Conservation (phyloP, 345 rosid genomes). For the Camelina hispida region DNA sequence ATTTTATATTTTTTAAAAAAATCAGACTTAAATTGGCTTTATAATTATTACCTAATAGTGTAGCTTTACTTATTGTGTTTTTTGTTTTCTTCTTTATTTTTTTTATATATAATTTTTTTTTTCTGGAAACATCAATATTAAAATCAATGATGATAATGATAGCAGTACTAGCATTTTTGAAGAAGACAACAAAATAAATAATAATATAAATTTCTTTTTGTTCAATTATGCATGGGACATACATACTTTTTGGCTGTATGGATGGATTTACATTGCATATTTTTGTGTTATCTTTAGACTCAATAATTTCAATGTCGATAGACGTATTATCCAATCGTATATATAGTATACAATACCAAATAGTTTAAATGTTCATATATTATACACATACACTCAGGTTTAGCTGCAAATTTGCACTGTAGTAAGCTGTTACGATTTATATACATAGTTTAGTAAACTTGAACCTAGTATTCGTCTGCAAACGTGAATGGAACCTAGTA, state of each 20-base stretch:
- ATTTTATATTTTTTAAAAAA: neutral
- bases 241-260: constrained; percentile 35
- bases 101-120: neutral
- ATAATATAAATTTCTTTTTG: constrained; percentile 36
- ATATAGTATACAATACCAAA: neutral
- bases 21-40: constrained; percentile 26
- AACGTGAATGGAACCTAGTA: neutral
- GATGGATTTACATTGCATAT: constrained; percentile 28
- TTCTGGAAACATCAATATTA: constrained; percentile 31
- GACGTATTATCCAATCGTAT: neutral
- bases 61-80: constrained; percentile 45
- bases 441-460: too few species aligned
- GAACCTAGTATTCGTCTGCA: too few species aligned
- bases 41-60: constrained; percentile 38
- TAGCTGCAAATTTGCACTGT: neutral
- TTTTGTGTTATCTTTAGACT: constrained; percentile 12
- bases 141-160: constrained; percentile 43
- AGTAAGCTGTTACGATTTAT: neutral
- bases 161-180: constrained; percentile 34
- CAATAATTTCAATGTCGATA: constrained; percentile 18
- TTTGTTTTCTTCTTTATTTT: constrained; percentile 21
- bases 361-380: neutral
- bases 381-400: neutral
- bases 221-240: constrained; percentile 49
- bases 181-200: constrained; percentile 36